Percentiles rank a stretch among this genome's conserved stretches.
phyloP scores from a whole-genome alignment of 2,329 filamentous ascomycete species.

The Verticillium nubilum region DNA sequence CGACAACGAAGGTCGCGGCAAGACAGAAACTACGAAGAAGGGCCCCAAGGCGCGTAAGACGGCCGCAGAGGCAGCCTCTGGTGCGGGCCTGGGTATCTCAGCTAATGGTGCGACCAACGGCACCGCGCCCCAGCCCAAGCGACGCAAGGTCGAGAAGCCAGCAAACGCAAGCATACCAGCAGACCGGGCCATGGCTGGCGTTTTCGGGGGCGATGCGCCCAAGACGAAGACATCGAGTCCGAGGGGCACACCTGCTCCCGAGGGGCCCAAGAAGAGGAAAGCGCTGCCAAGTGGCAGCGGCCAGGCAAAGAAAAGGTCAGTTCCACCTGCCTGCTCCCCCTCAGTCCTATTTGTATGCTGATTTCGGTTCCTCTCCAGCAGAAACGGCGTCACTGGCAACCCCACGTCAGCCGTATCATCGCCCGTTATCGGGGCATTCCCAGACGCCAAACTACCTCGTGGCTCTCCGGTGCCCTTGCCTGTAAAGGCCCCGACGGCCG shows the following conservation, averaged over 20 bases:
- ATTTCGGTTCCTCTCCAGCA: constrained; percentile 18
- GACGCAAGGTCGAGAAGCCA: constrained; percentile 74
- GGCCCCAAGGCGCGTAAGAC: constrained; percentile 59
- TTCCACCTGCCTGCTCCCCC: constrained; percentile 8
- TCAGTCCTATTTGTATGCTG: constrained; percentile 2
- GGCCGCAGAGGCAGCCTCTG: constrained; percentile 41
- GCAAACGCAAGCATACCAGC: constrained; percentile 44
- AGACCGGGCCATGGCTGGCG: constrained; percentile 64
- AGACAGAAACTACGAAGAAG: constrained; percentile 55
- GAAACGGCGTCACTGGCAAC: constrained; percentile 39
- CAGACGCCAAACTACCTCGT: constrained; percentile 50
- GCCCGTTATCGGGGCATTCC: constrained; percentile 64
- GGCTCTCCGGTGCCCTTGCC: constrained; percentile 54
- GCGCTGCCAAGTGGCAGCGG: constrained; percentile 59
- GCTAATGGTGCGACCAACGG: constrained; percentile 45
- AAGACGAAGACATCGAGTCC: constrained; percentile 61
- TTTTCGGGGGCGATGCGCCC: constrained; percentile 42
- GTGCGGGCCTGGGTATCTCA: constrained; percentile 61
- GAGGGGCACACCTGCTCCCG: constrained; percentile 61
- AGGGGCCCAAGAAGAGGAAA: constrained; percentile 67
- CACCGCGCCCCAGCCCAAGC: constrained; percentile 58
- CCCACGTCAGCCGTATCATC: constrained; percentile 72
- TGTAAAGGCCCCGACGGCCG: constrained; percentile 43
- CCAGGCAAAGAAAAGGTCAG: constrained; percentile 75
- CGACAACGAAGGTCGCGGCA: constrained; percentile 51